These are phyloP conservation scores for Trichoderma lentiforme DNA, from an alignment of 2,329 filamentous ascomycete species.

Conservation along the genomic window DNA sequence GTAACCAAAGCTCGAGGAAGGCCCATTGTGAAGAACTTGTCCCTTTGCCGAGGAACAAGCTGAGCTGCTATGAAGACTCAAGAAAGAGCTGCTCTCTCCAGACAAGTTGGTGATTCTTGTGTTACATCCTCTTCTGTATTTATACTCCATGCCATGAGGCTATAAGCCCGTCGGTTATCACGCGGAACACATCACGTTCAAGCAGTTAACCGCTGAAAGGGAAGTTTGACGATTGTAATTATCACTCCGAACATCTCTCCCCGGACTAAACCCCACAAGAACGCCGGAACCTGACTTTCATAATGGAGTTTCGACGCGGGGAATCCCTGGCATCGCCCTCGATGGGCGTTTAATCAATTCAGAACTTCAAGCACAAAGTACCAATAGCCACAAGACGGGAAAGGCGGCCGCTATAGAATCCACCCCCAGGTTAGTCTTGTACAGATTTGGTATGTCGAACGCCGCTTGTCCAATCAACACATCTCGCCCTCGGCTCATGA, in stretches of 20 bases:
- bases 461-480: background rate
- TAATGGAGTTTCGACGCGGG: background rate
- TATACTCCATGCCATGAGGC: background rate
- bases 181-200: background rate
- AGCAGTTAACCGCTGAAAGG: background rate
- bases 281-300: background rate
- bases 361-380: background rate
- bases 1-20: background rate
- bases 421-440: background rate
- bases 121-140: background rate
- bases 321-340: background rate
- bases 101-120: background rate
- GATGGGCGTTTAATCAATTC: background rate
- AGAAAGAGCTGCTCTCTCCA: background rate
- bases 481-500: background rate
- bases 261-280: background rate
- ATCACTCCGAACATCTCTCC: background rate
- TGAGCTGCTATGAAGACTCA: background rate
- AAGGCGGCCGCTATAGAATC: background rate
- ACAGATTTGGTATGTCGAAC: background rate
- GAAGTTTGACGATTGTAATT: background rate
- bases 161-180: constrained; percentile 12
- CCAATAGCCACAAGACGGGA: background rate
- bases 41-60: background rate
- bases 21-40: background rate